These are phyloP conservation scores for Monotropa hypopitys DNA, from an alignment of 179 eudicot genomes.

Conservation along the genomic window DNA sequence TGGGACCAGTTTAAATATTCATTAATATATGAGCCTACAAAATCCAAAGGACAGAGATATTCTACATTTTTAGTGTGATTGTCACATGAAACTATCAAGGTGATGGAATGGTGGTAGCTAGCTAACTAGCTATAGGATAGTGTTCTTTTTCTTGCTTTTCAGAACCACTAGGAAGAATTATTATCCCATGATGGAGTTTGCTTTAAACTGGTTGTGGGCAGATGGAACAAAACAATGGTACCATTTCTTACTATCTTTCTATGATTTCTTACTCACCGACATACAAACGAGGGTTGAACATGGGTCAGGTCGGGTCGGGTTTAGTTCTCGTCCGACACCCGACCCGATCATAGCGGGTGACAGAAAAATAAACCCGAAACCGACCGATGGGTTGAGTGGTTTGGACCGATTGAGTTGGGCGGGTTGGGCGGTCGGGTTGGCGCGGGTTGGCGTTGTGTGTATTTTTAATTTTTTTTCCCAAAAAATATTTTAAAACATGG, in stretches of 20 bases:
- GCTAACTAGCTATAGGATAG: neutral
- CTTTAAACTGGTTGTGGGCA: neutral
- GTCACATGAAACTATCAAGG: neutral
- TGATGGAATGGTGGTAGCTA: neutral
- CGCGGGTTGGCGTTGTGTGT: too few species aligned
- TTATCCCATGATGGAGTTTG: constrained; percentile 1
- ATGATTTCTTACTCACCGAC: too few species aligned
- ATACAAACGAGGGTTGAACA: too few species aligned
- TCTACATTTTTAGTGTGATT: constrained; percentile 1
- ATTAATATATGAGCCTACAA: constrained; percentile 13
- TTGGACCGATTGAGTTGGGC: too few species aligned
- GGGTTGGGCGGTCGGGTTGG: too few species aligned
- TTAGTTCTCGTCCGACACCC: too few species aligned
- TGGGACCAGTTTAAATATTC: neutral
- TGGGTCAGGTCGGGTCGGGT: too few species aligned
- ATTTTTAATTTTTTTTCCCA: too few species aligned
- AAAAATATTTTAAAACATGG: too few species aligned
- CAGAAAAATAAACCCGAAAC: too few species aligned
- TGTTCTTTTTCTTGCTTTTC: constrained; percentile 2
- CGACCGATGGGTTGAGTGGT: too few species aligned
- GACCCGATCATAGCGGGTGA: too few species aligned
- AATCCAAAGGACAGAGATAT: constrained; percentile 29
- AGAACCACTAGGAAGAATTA: neutral
- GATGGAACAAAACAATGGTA: constrained; percentile 1
- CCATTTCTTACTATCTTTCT: neutral